These are phyloP conservation scores for Venturia pyrina DNA, from an alignment of 2,329 filamentous ascomycete genomes.

Conservation along the genomic window DNA sequence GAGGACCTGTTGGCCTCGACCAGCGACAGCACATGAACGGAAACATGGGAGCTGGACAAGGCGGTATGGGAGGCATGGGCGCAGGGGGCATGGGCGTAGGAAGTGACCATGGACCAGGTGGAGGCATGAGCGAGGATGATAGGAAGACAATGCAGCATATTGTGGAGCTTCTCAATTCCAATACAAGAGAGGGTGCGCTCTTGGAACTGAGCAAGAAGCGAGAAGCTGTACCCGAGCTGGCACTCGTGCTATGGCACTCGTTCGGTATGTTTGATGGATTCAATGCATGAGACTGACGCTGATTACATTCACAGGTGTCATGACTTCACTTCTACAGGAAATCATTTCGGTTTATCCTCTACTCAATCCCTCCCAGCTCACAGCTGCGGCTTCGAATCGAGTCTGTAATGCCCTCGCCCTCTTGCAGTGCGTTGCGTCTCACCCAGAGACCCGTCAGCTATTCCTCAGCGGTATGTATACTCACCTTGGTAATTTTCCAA, in stretches of 20 bases:
- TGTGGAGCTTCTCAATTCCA: slow-evolving; percentile 79
- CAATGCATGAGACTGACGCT: slow-evolving; percentile 14
- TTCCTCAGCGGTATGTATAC: slow-evolving; percentile 75
- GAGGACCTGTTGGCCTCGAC: background rate
- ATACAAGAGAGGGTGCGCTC: slow-evolving; percentile 78
- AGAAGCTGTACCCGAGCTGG: slow-evolving; percentile 93
- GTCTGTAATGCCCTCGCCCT: slow-evolving; percentile 96
- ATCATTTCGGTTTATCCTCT: slow-evolving; percentile 98
- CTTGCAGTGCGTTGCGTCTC: slow-evolving; percentile 91
- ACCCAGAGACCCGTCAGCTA: slow-evolving; percentile 88
- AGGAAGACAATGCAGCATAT: slow-evolving; percentile 87
- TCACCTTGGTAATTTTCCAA: background rate
- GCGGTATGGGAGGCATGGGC: background rate
- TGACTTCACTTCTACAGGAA: slow-evolving; percentile 94
- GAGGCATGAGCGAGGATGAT: slow-evolving; percentile 71
- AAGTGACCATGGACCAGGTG: slow-evolving; percentile 1
- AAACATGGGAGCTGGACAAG: slow-evolving; percentile 1
- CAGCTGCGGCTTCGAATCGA: slow-evolving; percentile 90
- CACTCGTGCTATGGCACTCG: slow-evolving; percentile 94
- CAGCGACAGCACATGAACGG: slow-evolving; percentile 3
- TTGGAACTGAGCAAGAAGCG: slow-evolving; percentile 97
- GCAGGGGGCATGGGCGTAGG: slow-evolving; percentile 15
- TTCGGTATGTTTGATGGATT: slow-evolving; percentile 58
- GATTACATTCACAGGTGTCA: slow-evolving; percentile 58
- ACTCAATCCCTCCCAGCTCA: slow-evolving; percentile 92